A percentile compares a stretch with the other conserved stretches of the same genome.
Conservation (phyloP, 1,139 yeast genomes). For the Arxiozyma heterogenica region DNA sequence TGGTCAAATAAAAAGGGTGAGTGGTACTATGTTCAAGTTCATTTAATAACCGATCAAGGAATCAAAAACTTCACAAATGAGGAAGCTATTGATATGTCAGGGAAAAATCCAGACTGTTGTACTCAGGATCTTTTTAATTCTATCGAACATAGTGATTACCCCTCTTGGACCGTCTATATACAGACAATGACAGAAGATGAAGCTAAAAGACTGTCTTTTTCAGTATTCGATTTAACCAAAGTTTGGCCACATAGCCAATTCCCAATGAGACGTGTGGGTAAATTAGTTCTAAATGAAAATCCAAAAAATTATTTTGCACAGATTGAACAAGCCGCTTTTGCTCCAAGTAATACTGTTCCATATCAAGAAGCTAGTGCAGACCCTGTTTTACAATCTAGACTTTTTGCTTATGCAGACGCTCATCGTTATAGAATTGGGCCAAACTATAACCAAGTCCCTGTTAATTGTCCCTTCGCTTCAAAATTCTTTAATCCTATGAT, state of each 20-base stretch:
- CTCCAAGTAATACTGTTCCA: conserved; percentile 52
- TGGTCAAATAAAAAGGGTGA: conserved; percentile 60
- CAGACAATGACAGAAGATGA: conserved; percentile 63
- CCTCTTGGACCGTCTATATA: conserved; percentile 56
- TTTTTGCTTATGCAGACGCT: conserved; percentile 52
- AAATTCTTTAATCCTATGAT: conserved; percentile 53
- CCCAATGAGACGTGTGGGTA: conserved; percentile 52
- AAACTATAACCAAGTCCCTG: conserved; percentile 60
- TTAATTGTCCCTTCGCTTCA: conserved; percentile 50
- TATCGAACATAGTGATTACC: conserved; percentile 50
- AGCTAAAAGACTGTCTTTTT: conserved; percentile 51
- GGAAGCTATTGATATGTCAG: conserved; percentile 50
- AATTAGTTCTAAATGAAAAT: conserved; percentile 45
- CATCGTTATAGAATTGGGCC: conserved; percentile 55
- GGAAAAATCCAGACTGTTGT: conserved; percentile 56
- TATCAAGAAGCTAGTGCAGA: conserved; percentile 53
- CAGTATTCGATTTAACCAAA: conserved; percentile 61
- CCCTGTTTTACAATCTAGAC: conserved; percentile 50
- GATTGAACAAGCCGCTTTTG: conserved; percentile 51
- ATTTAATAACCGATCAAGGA: conserved; percentile 53
- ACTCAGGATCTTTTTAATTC: conserved; percentile 56
- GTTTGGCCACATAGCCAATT: conserved; percentile 51
- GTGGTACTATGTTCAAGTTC: conserved; percentile 59
- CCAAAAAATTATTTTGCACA: conserved; percentile 51
- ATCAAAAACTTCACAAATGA: conserved; percentile 45